Base-by-base conservation (phyloP, 352 stramenopile species). In the Blastocystis hominis region DNA sequence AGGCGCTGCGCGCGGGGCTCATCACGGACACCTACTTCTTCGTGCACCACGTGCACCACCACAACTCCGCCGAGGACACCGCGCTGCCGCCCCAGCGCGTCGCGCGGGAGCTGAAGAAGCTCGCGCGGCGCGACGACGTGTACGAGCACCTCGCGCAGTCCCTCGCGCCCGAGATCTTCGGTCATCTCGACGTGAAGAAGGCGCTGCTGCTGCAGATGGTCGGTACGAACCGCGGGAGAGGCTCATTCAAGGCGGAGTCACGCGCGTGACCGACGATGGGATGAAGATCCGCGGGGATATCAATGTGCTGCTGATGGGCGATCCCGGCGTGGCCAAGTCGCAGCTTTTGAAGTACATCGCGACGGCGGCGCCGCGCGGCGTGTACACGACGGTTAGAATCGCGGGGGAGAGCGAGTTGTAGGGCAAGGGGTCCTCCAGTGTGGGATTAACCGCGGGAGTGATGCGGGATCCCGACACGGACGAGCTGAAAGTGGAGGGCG, bases 141-240 rank as follows among this genome's bases (percentile, higher is more conserved):
- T 98, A 98, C 79, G 94, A 95, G 13, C 92, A 95, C 78, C 90
- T 99, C 1, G 95, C 95, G 4, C 91, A 94, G 76, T 96, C 93
- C 15, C 96, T 99, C 89, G 97, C 97, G 17, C 97, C 97, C 0
- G 96, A 99, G 92, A 99, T 99, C 72, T 99, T 97, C 91, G 97
- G 97, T 3, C 95, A 98, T 88, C 95, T 98, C 69, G 95, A 99
- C 91, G 96, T 99, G 10, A 99, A 99, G 92, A 98, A 98, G 81
- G 96, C 97, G 10, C 89, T 99, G 42, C 90, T 99, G 10, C 90
- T 99, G 56, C 93, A 98, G 86, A 93, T 99, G 34, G 97, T 98
- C 13, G 94, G 95, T 88, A n/a, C 36, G 20, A 40, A 86, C 6
- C 2, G 36, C 3, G 30, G 2, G 42, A 47, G 2, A 34, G 40